phyloP scores from a whole-genome alignment of 2,329 filamentous ascomycete species.

The Verticillium dahliae region DNA sequence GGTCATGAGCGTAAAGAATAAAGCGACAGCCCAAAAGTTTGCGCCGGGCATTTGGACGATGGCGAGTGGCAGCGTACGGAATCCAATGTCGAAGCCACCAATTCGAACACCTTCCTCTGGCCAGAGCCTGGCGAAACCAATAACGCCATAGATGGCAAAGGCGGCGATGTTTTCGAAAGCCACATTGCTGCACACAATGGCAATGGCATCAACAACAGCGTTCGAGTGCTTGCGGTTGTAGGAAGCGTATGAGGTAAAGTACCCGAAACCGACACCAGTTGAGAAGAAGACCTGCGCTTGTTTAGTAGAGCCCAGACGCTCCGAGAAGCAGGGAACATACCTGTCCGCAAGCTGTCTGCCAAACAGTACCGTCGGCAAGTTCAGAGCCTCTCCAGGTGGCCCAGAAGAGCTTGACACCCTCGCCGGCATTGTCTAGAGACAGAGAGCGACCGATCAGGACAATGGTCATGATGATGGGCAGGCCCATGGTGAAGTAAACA shows the following conservation, averaged over 20 bases:
- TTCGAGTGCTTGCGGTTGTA: constrained; percentile 53
- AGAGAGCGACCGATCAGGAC: constrained; percentile 47
- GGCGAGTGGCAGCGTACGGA: constrained; percentile 50
- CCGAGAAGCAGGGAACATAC: background rate
- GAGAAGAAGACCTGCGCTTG: constrained; percentile 4
- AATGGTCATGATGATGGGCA: constrained; percentile 50
- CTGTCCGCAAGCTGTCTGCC: constrained; percentile 54
- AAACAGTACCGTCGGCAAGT: constrained; percentile 43
- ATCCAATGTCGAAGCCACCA: constrained; percentile 50
- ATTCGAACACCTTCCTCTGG: constrained; percentile 31
- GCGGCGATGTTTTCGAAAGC: constrained; percentile 48
- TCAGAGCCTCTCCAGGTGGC: constrained; percentile 40
- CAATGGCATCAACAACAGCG: constrained; percentile 50
- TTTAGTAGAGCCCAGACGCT: background rate
- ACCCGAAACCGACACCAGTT: constrained; percentile 30
- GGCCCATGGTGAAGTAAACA: constrained; percentile 56
- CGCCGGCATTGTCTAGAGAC: constrained; percentile 46
- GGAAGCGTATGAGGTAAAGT: constrained; percentile 51
- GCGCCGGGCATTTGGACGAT: constrained; percentile 49
- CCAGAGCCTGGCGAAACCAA: constrained; percentile 35
- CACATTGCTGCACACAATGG: constrained; percentile 49
- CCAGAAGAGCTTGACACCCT: constrained; percentile 42
- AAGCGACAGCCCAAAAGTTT: constrained; percentile 51
- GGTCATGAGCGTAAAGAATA: constrained; percentile 53
- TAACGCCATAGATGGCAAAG: constrained; percentile 46